Conservation (phyloP, 2,329 filamentous ascomycete species). For the Pestalotiopsis sp. region DNA sequence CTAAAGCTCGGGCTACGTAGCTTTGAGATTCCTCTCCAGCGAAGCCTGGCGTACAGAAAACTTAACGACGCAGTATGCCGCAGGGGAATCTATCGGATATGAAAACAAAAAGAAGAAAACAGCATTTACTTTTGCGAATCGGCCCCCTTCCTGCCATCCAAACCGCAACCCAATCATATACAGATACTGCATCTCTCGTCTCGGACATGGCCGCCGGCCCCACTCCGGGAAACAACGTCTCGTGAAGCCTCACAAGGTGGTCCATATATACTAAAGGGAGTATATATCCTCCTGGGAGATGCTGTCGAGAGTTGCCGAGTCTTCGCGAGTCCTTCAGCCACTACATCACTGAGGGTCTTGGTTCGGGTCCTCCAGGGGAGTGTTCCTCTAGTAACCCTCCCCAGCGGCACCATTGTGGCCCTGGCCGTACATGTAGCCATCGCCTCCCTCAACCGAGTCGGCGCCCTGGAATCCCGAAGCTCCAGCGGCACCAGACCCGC, state of each 20-base stretch:
- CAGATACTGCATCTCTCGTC: conserved; percentile 25
- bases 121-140: conserved; percentile 24
- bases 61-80: conserved; percentile 20
- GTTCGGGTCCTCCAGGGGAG: neutral
- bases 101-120: conserved; percentile 24
- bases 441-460: conserved; percentile 46
- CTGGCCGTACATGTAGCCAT: conserved; percentile 57
- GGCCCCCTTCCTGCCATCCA: conserved; percentile 23
- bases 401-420: conserved; percentile 62
- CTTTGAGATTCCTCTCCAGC: conserved; percentile 27
- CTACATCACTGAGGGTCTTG: neutral
- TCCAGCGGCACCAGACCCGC: conserved; percentile 40
- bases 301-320: neutral
- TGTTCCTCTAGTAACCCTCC: conserved; percentile 50
- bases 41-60: conserved; percentile 23
- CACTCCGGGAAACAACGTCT: neutral
- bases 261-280: conserved; percentile 35
- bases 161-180: conserved; percentile 27
- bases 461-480: conserved; percentile 46
- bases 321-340: neutral
- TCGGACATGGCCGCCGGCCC: conserved; percentile 13
- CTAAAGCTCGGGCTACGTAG: conserved; percentile 20
- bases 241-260: conserved; percentile 18
- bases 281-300: conserved; percentile 21
- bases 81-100: conserved; percentile 31